Percentiles rank a stretch among this genome's conserved stretches.
These are phyloP conservation scores for Alternaria brassicicola DNA, from an alignment of 2,329 filamentous ascomycete species.

Conservation along the genomic window DNA sequence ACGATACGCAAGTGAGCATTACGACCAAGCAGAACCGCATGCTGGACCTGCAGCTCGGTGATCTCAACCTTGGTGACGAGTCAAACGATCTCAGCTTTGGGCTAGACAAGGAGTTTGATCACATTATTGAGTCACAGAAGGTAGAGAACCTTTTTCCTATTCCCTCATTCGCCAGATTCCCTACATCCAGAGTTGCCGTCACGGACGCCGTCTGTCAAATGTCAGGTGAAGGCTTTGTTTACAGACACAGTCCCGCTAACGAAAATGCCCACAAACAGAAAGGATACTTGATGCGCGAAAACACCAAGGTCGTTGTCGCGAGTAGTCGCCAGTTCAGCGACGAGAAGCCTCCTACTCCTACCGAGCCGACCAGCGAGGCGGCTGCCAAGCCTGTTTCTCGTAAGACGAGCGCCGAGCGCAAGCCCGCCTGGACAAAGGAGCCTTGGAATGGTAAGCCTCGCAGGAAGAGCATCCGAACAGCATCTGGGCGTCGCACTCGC, in stretches of 20 bases:
- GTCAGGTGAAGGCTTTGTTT: constrained; percentile 37
- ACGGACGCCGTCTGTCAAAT: constrained; percentile 31
- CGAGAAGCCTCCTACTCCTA: constrained; percentile 65
- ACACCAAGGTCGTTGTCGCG: constrained; percentile 96
- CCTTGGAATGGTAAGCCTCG: constrained; percentile 89
- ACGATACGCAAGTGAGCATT: constrained; percentile 37
- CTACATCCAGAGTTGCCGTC: constrained; percentile 30
- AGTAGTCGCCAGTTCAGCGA: constrained; percentile 66
- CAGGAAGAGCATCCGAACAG: constrained; percentile 66
- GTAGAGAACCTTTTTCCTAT: constrained; percentile 63
- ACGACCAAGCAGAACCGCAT: constrained; percentile 54
- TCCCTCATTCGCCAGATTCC: constrained; percentile 41
- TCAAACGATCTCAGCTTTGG: constrained; percentile 78
- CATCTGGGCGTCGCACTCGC: constrained; percentile 64
- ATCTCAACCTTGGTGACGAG: constrained; percentile 76
- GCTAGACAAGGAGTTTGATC: constrained; percentile 89
- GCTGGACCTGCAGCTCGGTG: constrained; percentile 79
- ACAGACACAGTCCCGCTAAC: constrained; percentile 53
- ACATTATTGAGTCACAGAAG: constrained; percentile 97
- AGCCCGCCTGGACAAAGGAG: constrained; percentile 92
- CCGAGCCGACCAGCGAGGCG: constrained; percentile 42
- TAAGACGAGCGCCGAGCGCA: constrained; percentile 69
- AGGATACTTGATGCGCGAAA: constrained; percentile 97
- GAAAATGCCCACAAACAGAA: constrained; percentile 71
- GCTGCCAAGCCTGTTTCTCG: constrained; percentile 73